Percentiles rank a stretch among this genome's conserved stretches.
phyloP scores from a whole-genome alignment of 495 filamentous ascomycete genomes.

The Podospora comata region DNA sequence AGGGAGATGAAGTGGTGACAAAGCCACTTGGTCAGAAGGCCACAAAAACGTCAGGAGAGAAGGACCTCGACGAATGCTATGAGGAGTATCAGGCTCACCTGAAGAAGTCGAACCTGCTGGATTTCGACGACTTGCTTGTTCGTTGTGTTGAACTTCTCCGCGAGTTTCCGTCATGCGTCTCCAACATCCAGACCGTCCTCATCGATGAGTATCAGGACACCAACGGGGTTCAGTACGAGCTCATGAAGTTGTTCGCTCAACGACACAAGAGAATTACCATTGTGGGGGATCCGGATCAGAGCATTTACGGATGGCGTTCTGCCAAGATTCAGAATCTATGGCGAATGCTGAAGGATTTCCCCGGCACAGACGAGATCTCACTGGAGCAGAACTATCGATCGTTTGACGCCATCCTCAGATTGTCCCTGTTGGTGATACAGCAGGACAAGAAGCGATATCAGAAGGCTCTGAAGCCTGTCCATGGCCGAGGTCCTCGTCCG shows the following conservation, averaged over 20 bases:
- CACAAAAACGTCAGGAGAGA: constrained; percentile 51
- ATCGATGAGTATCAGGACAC: constrained; percentile 99
- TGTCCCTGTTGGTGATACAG: constrained; percentile 83
- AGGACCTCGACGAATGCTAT: constrained; percentile 65
- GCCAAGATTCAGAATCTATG: constrained; percentile 90
- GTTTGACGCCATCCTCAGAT: constrained; percentile 78
- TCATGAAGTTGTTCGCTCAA: constrained; percentile 87
- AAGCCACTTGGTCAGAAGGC: constrained; percentile 22
- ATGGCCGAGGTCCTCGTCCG: constrained; percentile 75
- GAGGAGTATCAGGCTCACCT: constrained; percentile 74
- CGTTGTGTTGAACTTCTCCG: constrained; percentile 79
- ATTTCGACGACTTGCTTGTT: constrained; percentile 92
- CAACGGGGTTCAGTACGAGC: constrained; percentile 88
- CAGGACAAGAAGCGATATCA: constrained; percentile 79
- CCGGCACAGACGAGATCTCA: constrained; percentile 73
- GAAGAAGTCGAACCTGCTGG: constrained; percentile 74
- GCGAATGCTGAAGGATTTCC: constrained; percentile 71
- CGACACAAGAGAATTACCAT: constrained; percentile 74
- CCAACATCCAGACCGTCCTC: constrained; percentile 85
- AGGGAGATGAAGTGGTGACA: constrained; percentile 47
- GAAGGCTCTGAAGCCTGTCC: constrained; percentile 77
- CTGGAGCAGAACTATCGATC: constrained; percentile 97
- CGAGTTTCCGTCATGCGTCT: constrained; percentile 76
- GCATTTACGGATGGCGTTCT: constrained; percentile 97
- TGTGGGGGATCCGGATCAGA: constrained; percentile 97